phyloP scores from a whole-genome alignment of 169 alveolate species.

The Eimeria brunetti region DNA sequence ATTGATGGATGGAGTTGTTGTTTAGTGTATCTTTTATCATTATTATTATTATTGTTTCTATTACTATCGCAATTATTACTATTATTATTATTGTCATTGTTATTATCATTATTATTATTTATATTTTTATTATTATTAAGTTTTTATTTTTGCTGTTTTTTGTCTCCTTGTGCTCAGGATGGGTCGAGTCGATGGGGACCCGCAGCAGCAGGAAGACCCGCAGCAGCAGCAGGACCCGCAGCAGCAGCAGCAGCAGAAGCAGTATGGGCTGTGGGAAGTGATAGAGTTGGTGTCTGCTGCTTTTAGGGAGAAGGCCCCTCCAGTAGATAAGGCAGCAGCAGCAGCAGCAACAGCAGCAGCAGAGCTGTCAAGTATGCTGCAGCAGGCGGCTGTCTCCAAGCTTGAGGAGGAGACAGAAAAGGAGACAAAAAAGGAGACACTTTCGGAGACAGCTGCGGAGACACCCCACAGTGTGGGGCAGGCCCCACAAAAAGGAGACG shows the following conservation, averaged over 20 bases:
- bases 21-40: no score
- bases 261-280: slow-evolving; percentile 3
- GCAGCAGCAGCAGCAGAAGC: slow-evolving; percentile 2
- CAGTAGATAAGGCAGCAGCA: background rate
- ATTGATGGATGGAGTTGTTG: background rate
- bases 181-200: slow-evolving; percentile 5
- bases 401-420: no score
- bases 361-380: background rate
- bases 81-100: no score
- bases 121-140: no score
- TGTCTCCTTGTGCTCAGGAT: slow-evolving; percentile 1
- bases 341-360: background rate
- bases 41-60: no score
- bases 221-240: no score
- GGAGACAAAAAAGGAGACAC: background rate
- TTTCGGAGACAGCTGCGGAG: background rate
- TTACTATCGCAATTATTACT: no score
- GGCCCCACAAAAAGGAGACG: background rate
- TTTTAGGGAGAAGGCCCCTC: background rate
- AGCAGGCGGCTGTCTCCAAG: background rate
- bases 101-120: no score
- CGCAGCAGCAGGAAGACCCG: no score
- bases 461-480: background rate
- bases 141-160: background rate
- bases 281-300: slow-evolving; percentile 18